A percentile compares a stretch with the other conserved stretches of the same genome.
phyloP scores from a whole-genome alignment of 805 yeast species.

The Candida suzukii region DNA sequence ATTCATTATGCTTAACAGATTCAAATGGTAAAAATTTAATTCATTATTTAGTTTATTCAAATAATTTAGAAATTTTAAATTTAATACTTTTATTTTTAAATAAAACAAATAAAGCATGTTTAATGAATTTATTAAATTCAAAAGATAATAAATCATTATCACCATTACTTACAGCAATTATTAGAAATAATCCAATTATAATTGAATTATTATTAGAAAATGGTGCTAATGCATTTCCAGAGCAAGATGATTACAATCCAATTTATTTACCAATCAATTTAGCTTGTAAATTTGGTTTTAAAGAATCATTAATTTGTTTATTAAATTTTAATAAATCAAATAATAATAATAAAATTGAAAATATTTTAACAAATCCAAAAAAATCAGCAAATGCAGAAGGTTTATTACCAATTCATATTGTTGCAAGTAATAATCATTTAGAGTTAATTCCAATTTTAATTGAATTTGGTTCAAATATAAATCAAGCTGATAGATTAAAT shows the following conservation, averaged over 20 bases:
- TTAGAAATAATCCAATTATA: slow-evolving; percentile 52
- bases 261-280: slow-evolving; percentile 73
- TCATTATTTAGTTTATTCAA: slow-evolving; percentile 74
- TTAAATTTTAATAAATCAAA: slow-evolving; percentile 30
- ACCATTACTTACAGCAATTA: slow-evolving; percentile 75
- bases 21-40: slow-evolving; percentile 73
- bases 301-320: slow-evolving; percentile 57
- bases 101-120: slow-evolving; percentile 19
- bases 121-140: slow-evolving; percentile 31
- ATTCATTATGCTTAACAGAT: slow-evolving; percentile 32
- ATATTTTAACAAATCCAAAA: slow-evolving; percentile 31
- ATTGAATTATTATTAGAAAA: slow-evolving; percentile 42
- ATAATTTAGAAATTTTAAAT: slow-evolving; percentile 36
- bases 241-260: slow-evolving; percentile 42
- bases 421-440: slow-evolving; percentile 76
- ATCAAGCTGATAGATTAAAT: slow-evolving; percentile 75
- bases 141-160: slow-evolving; percentile 74
- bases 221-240: slow-evolving; percentile 43
- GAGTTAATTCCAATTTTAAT: slow-evolving; percentile 62
- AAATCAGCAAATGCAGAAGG: slow-evolving; percentile 78
- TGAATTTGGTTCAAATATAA: slow-evolving; percentile 67
- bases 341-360: slow-evolving; percentile 21
- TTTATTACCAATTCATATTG: slow-evolving; percentile 78
- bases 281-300: slow-evolving; percentile 83
- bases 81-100: slow-evolving; percentile 26